Percentiles rank a stretch among this genome's conserved stretches.
Evolutionary conservation across 208 protist genomes (phyloP).

Genomic region (Leishmania aethiopica): DNA sequence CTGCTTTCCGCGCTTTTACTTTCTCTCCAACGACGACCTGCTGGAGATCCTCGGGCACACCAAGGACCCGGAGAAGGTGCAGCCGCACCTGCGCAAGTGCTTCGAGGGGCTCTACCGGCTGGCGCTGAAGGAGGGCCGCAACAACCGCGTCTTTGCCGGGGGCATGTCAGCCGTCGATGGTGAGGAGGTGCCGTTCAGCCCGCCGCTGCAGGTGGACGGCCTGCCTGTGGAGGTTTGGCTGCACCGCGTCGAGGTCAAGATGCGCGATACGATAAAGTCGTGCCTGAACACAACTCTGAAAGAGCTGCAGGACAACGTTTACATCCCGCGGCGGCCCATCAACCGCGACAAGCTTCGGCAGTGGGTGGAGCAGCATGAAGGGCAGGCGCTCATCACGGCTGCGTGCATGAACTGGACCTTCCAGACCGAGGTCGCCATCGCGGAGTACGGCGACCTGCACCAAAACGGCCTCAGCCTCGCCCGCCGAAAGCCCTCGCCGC

Average conservation of each 20-base stretch:
- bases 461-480: constrained; percentile 73
- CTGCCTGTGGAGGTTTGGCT: constrained; percentile 95
- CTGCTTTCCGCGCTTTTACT: constrained; percentile 98
- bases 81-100: constrained; percentile 97
- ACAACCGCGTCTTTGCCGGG: constrained; percentile 75
- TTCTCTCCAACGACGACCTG: constrained; percentile 97
- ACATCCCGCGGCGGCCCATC: constrained; percentile 70
- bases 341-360: constrained; percentile 80
- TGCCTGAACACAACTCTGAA: constrained; percentile 83
- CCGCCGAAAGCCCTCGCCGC: constrained; percentile 89
- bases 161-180: constrained; percentile 90
- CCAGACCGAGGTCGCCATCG: constrained; percentile 91
- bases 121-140: constrained; percentile 76
- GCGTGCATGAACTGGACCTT: constrained; percentile 97
- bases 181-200: constrained; percentile 94
- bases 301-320: constrained; percentile 84
- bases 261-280: constrained; percentile 91
- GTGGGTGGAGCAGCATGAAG: constrained; percentile 93
- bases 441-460: constrained; percentile 87
- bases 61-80: constrained; percentile 96
- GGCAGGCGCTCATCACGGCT: constrained; percentile 95
- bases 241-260: constrained; percentile 88
- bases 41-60: constrained; percentile 98
- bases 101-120: constrained; percentile 96
- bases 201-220: constrained; percentile 88